phyloP scores from a whole-genome alignment of 768 basidiomycete species.

The Hydnomerulius pinastri region DNA sequence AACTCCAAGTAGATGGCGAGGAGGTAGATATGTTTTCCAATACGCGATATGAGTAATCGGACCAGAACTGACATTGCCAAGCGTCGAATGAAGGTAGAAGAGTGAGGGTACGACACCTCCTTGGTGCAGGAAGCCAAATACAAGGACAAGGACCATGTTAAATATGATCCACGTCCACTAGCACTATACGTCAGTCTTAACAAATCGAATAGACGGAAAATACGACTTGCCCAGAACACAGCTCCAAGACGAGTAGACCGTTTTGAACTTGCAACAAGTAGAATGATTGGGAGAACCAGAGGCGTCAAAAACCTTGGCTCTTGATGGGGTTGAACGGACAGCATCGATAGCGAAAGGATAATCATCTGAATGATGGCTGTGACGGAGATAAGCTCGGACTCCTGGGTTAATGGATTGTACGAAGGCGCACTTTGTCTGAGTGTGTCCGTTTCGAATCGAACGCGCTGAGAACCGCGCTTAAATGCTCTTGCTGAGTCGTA shows the following conservation, averaged over 20 bases:
- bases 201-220: neutral
- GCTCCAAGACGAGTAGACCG: conserved; percentile 24
- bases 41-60: conserved; percentile 27
- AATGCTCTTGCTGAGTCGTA: conserved; percentile 5
- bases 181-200: neutral
- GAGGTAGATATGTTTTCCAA: conserved; percentile 46
- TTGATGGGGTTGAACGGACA: conserved; percentile 41
- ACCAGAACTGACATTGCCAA: conserved; percentile 8
- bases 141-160: conserved; percentile 29
- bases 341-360: conserved; percentile 25
- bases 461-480: conserved; percentile 1
- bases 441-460: conserved; percentile 12
- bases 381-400: conserved; percentile 1
- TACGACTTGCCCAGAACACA: conserved; percentile 34
- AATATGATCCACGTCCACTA: conserved; percentile 31
- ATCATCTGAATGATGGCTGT: conserved; percentile 34
- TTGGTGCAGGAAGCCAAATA: conserved; percentile 42
- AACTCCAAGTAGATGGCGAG: conserved; percentile 36
- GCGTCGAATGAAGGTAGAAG: conserved; percentile 30
- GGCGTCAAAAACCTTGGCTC: conserved; percentile 42
- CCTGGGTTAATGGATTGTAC: no score
- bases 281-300: conserved; percentile 34
- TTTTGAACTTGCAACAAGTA: conserved; percentile 29
- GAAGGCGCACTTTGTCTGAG: conserved; percentile 18
- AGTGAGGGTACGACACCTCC: conserved; percentile 44